Evolutionary conservation across 768 basidiomycete species (phyloP).

Genomic region (Sporobolomyces phaffii): DNA sequence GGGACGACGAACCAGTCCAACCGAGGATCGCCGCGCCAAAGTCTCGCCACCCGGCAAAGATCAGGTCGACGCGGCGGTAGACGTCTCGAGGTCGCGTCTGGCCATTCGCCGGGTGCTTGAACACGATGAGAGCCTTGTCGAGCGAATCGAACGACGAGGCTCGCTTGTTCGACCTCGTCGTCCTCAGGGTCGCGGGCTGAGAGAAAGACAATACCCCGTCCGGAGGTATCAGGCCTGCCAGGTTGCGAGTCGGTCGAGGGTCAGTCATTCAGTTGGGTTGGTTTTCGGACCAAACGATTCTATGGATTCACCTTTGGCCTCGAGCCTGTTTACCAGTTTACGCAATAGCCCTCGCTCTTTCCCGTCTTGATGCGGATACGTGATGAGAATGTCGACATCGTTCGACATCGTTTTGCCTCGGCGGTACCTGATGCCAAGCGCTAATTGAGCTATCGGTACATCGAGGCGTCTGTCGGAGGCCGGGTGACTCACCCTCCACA

Average conservation of each 20-base stretch:
- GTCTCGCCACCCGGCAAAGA: conserved; percentile 20
- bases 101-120: conserved; percentile 26
- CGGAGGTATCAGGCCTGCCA: conserved; percentile 30
- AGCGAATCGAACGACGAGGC: conserved; percentile 34
- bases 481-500: conserved; percentile 19
- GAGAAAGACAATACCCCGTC: conserved; percentile 21
- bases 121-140: conserved; percentile 35
- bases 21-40: conserved; percentile 22
- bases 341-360: conserved; percentile 25
- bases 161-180: conserved; percentile 22
- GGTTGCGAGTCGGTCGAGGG: too few species aligned
- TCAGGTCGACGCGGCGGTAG: conserved; percentile 31
- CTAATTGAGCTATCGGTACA: too few species aligned
- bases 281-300: too few species aligned
- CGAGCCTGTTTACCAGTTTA: conserved; percentile 12
- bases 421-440: conserved; percentile 10
- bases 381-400: conserved; percentile 32
- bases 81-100: conserved; percentile 11
- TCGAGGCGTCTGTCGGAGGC: too few species aligned
- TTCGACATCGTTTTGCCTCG: conserved; percentile 16
- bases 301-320: conserved; percentile 31
- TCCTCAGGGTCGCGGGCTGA: conserved; percentile 22
- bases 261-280: too few species aligned
- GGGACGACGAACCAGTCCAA: conserved; percentile 16
- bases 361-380: conserved; percentile 31